Conservation (phyloP, 2,329 filamentous ascomycete species). For the Trichoderma sp. region DNA sequence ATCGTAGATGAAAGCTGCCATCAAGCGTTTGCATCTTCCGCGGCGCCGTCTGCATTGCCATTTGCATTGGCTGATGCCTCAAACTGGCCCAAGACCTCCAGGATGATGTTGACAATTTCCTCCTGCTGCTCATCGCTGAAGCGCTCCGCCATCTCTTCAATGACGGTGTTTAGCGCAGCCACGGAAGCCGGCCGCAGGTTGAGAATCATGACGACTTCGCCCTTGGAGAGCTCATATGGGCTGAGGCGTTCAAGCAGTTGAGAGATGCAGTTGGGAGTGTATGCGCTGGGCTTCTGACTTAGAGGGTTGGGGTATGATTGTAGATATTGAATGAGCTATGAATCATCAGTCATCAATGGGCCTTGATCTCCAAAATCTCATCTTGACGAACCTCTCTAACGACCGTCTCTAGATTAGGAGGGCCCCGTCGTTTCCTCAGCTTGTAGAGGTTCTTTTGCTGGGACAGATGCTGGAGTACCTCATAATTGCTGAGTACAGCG, state of each 20-base stretch:
- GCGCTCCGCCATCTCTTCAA: conserved; percentile 65
- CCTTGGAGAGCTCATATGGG: conserved; percentile 64
- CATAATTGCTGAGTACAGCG: conserved; percentile 70
- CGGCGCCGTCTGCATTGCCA: conserved; percentile 41
- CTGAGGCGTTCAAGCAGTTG: conserved; percentile 57
- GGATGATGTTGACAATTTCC: conserved; percentile 58
- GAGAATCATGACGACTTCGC: conserved; percentile 67
- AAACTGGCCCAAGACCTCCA: conserved; percentile 59
- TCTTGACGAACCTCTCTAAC: conserved; percentile 60
- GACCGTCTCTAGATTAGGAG: conserved; percentile 61
- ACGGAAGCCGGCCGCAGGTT: conserved; percentile 63
- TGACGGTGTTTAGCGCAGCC: conserved; percentile 60
- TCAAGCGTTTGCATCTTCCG: conserved; percentile 40
- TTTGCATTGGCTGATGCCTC: conserved; percentile 36
- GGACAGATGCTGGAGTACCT: conserved; percentile 67
- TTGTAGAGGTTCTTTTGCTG: conserved; percentile 58
- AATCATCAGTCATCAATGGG: neutral
- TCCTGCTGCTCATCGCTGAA: conserved; percentile 61
- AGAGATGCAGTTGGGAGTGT: conserved; percentile 54
- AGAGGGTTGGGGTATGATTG: conserved; percentile 57
- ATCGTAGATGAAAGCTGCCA: neutral
- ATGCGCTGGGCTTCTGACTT: conserved; percentile 56
- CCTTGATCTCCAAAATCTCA: neutral
- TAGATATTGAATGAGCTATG: conserved; percentile 63
- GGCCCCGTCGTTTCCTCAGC: conserved; percentile 52